Evolutionary conservation across 768 basidiomycete species (phyloP), one percentile per base, ranked within the genome.

Genomic region (Lactarius trivialis): DNA sequence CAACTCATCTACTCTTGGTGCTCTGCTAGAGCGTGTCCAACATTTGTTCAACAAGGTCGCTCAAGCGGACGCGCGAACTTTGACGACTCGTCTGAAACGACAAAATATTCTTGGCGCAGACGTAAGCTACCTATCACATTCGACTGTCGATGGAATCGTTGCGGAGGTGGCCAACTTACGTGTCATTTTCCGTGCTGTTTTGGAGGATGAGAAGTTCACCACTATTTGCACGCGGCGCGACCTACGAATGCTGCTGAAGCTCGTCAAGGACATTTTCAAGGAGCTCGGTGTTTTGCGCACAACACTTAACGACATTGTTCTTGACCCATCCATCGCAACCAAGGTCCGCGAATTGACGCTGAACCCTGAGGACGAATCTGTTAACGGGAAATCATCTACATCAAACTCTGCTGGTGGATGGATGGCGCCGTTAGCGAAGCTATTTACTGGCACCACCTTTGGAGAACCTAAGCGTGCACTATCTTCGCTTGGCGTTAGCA

Each of bases 51-150:
- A 79, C 30, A 82, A 84, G 37, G 75, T 91, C 58, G 75, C 78
- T 45, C 78, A 89, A 65, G 87, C 94, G 1, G 95, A 98, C 67
- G 87, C 95, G 2, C 78, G 88, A 24, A 93, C 92, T 2, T 78
- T 98, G 45, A 92, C 91, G 34, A 90, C 89, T 65, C 86, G 97
- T 30, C 77, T 98, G 30, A 95, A 92, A 73, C 87, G 93, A 60
- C 95, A 98, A 68, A 85, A 94, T 68, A 79, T 98, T 21, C 82
- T 82, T 61, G 88, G 88, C 26, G 89, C 92, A 9, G 93, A 97
- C 67, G 81, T 98, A 33, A 82, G 85, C 33, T 89, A 97, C 71
- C 79, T 98, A 19, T 95, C 93, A 0, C 85, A 88, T 50, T 83
- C 82, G 28, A 97, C 93, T 0, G 79, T 98, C 61, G 81, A 82